phyloP scores from a whole-genome alignment of 2,329 filamentous ascomycete species.

The Phialophora chinensis region DNA sequence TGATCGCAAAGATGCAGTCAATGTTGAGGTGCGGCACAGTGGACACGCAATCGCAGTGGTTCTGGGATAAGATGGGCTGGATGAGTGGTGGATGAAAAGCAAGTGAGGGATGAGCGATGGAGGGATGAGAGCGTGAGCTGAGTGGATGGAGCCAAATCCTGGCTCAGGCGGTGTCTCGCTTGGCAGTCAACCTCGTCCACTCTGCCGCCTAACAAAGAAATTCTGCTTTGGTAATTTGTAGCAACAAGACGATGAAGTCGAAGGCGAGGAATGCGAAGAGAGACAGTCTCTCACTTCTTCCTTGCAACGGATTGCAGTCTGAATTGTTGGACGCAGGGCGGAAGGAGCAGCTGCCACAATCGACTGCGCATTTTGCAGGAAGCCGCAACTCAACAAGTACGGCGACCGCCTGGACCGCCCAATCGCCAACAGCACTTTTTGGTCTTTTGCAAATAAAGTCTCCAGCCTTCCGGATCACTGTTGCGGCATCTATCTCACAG shows the following conservation, averaged over 20 bases:
- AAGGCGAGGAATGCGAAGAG: background rate
- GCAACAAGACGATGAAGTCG: background rate
- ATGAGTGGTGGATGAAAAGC: conserved; percentile 15
- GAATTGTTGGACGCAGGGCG: background rate
- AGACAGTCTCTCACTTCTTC: background rate
- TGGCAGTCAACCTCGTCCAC: conserved; percentile 9
- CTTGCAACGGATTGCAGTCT: background rate
- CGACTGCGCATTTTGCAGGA: background rate
- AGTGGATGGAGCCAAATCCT: conserved; percentile 31
- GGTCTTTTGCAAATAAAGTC: background rate
- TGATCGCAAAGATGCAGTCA: conserved; percentile 23
- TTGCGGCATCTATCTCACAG: conserved; percentile 8
- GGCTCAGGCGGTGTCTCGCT: conserved; percentile 23
- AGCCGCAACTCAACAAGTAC: background rate
- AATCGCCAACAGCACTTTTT: background rate
- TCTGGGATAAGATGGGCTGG: conserved; percentile 21
- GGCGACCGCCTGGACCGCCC: background rate
- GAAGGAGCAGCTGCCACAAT: background rate
- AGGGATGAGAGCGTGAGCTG: conserved; percentile 7
- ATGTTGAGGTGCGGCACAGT: conserved; percentile 15
- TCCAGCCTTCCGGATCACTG: background rate
- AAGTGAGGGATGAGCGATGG: conserved; percentile 16
- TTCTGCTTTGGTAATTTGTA: background rate
- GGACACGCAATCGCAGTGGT: conserved; percentile 10
- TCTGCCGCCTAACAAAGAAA: conserved; percentile 14